phyloP scores from a whole-genome alignment of 2,329 filamentous ascomycete genomes.

The Sporothrix dimorphospora region DNA sequence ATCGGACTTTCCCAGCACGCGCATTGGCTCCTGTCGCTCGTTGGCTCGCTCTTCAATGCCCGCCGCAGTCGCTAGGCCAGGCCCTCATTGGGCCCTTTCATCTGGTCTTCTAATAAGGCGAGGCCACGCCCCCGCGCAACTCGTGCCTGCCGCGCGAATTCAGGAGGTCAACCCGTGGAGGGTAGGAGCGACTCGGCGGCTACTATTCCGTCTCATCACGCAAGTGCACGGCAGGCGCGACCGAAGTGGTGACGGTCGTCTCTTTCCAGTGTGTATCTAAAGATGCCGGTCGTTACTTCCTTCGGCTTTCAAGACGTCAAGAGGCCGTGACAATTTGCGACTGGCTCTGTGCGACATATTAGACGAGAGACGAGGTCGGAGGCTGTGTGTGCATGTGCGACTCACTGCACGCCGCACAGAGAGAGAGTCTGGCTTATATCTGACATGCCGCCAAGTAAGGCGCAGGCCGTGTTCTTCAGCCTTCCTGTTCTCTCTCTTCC shows the following conservation, averaged over 20 bases:
- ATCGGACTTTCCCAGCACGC: slow-evolving; percentile 32
- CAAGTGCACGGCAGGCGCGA: not conserved
- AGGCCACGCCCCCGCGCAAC: not conserved
- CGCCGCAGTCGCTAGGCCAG: slow-evolving; percentile 5
- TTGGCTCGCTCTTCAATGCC: slow-evolving; percentile 24
- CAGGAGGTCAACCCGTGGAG: not conserved
- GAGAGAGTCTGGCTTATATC: not conserved
- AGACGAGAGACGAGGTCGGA: not conserved
- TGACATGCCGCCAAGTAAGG: not conserved
- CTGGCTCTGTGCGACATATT: not conserved
- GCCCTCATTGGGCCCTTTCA: not conserved
- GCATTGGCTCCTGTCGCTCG: slow-evolving; percentile 30
- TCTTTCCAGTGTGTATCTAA: not conserved
- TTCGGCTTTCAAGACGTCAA: not conserved
- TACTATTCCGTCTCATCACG: not conserved
- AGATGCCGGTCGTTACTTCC: not conserved
- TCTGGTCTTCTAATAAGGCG: not conserved
- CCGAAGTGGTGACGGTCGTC: not conserved
- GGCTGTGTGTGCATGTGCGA: not conserved
- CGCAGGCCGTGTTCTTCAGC: not conserved
- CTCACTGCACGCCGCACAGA: not conserved
- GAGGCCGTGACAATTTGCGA: not conserved
- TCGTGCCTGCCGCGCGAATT: not conserved
- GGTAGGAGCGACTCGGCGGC: slow-evolving; percentile 11
- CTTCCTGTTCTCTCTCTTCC: not conserved